Evolutionary conservation across 176 grass and related monocot genomes (phyloP), one percentile per base, ranked within the genome.

Genomic region (Melocanna baccifera): DNA sequence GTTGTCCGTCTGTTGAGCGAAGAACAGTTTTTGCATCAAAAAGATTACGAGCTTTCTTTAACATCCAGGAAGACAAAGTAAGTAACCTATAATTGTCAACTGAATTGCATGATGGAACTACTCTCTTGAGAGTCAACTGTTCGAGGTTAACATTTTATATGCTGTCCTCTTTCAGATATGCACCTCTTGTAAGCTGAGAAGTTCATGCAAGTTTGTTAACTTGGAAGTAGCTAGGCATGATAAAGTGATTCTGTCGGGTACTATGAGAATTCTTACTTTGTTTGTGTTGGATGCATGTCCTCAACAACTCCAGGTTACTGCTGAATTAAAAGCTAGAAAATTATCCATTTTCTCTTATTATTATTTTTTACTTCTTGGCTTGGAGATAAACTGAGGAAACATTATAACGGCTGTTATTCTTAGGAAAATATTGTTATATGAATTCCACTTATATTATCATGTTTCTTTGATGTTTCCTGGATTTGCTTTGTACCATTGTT

Each of bases 21-120:
- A 88, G 79, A 93, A 94, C 94, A 36, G 89, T 89, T 76, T 94
- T 94, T 69, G 80, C 92, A 68, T 87, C 86, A n/a, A 94, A 97
- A 87, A 88, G 90, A 71, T 75, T 89, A 15, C 83, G 86, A 37
- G 63, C 89, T 68, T 97, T 97, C 73, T 94, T 97, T 76, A 94
- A 80, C 40, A 89, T 97, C 80, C 80, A 88, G 82, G 94, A 97
- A 92, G 90, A 90, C 16, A 78, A 87, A 83, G 94, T 94, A 86
- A 83, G 88, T 88, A 52, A 10, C 34, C 3, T 19, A 4, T 39
- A n/a, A 41, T 63, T 62, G 10, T 64, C 71, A 71, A 16, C 43
- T 80, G 14, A 83, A 45, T 78, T 73, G 13, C 62, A 41, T 87
- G 3, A 0, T 47, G 50, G 5, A 71, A 66, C 22, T 73, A 11